A percentile compares a stretch with the other conserved stretches of the same genome.
These are phyloP conservation scores for Cylindrotheca closterium DNA, from an alignment of 108 stramenopile genomes.

Conservation along the genomic window DNA sequence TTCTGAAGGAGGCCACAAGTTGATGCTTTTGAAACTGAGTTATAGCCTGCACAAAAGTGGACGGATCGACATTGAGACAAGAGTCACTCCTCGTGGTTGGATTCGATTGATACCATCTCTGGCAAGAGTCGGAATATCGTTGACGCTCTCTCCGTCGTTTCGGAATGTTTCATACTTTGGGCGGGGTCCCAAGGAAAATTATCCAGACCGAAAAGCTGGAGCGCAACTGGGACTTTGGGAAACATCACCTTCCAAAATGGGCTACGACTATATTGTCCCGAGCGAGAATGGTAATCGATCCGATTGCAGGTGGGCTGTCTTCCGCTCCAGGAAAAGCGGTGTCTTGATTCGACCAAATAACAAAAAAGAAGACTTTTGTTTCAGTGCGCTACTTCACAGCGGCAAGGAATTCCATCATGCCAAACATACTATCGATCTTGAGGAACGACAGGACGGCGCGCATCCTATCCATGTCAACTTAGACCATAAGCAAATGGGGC, in stretches of 20 bases:
- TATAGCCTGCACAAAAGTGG: constrained; percentile 31
- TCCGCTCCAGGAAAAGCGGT: constrained; percentile 21
- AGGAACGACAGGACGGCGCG: constrained; percentile 29
- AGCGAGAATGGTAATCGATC: constrained; percentile 50
- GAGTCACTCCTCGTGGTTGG: constrained; percentile 12
- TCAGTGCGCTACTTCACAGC: constrained; percentile 43
- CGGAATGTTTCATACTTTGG: constrained; percentile 55
- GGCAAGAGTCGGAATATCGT: constrained; percentile 61
- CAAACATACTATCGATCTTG: constrained; percentile 45
- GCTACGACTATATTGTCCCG: constrained; percentile 56
- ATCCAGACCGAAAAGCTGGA: constrained; percentile 59
- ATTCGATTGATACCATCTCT: constrained; percentile 36
- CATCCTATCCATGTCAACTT: constrained; percentile 41
- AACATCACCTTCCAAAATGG: constrained; percentile 28
- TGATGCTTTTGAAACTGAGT: constrained; percentile 9
- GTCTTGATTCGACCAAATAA: constrained; percentile 6
- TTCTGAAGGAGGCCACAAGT: neutral
- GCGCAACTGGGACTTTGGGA: constrained; percentile 41
- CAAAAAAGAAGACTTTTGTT: constrained; percentile 18
- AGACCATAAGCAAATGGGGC: constrained; percentile 55
- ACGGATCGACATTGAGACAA: constrained; percentile 14
- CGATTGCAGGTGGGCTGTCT: constrained; percentile 46
- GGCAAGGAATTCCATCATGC: constrained; percentile 42
- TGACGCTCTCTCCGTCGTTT: constrained; percentile 39
- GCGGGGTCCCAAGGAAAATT: constrained; percentile 72